Percentiles rank a stretch among this genome's conserved stretches.
phyloP scores from a whole-genome alignment of 345 rosid genomes.

The Cardiospermum halicacabum region DNA sequence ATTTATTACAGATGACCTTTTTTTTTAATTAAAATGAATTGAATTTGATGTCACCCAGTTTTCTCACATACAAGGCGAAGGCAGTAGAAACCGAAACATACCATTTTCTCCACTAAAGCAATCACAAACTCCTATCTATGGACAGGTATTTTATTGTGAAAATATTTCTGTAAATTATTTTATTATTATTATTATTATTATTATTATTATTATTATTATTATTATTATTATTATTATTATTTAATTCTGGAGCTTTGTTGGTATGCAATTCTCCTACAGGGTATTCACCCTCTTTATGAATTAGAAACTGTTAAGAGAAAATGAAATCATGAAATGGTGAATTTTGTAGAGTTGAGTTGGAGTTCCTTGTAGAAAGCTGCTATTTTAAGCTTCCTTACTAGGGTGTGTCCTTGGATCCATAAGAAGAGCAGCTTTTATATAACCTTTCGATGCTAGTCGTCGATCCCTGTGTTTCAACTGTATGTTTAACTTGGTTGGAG shows the following conservation, averaged over 20 bases:
- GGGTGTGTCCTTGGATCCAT: neutral
- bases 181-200: too few relatives aligned
- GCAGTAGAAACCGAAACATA: conserved; percentile 31
- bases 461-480: neutral
- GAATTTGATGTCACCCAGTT: conserved; percentile 25
- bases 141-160: conserved; percentile 45
- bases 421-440: neutral
- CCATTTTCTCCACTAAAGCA: conserved; percentile 45
- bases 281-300: neutral
- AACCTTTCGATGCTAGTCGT: neutral
- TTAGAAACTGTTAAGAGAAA: neutral
- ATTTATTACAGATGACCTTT: conserved; percentile 10
- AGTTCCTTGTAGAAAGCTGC: neutral
- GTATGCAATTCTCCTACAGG: neutral
- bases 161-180: neutral
- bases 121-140: conserved; percentile 38
- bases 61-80: conserved; percentile 42
- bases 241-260: neutral
- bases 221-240: too few relatives aligned
- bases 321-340: neutral
- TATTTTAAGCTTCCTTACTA: neutral
- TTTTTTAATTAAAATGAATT: neutral
- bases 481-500: neutral
- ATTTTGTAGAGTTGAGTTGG: neutral
- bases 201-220: too few relatives aligned